Evolutionary conservation across 768 basidiomycete genomes (phyloP).

Genomic region (Psilocybe cubensis): DNA sequence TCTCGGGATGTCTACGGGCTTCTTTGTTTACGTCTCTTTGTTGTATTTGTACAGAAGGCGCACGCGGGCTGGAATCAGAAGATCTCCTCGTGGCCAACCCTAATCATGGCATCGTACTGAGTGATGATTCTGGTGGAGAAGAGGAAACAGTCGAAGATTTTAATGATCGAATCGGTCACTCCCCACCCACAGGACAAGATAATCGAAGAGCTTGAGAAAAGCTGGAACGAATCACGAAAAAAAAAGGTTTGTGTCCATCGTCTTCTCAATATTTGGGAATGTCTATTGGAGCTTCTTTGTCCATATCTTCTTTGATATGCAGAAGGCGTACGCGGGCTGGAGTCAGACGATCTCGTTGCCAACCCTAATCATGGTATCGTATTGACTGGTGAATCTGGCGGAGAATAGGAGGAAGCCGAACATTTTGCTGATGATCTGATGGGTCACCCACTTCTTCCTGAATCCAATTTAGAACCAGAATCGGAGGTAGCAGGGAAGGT

Average conservation of each 20-base stretch:
- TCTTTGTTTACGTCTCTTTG: background rate
- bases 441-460: background rate
- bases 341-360: conserved; percentile 62
- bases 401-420: conserved; percentile 8
- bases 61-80: conserved; percentile 40
- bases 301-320: background rate
- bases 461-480: background rate
- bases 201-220: conserved; percentile 68
- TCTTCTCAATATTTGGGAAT: background rate
- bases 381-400: conserved; percentile 5
- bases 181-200: conserved; percentile 27
- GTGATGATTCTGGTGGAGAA: conserved; percentile 12
- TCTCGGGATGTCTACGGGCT: background rate
- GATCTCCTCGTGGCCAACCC: conserved; percentile 75
- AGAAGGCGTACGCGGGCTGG: conserved; percentile 29
- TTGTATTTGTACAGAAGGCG: conserved; percentile 16
- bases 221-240: conserved; percentile 60
- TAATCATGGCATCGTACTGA: conserved; percentile 46
- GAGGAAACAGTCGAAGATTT: background rate
- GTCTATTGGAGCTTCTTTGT: background rate
- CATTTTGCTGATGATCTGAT: background rate
- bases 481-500: background rate
- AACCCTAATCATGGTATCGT: conserved; percentile 64
- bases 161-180: background rate
- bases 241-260: conserved; percentile 44